Evolutionary conservation across 495 filamentous ascomycete genomes (phyloP), one percentile per base, ranked within the genome.

Genomic region (Pyrenula massariospora): DNA sequence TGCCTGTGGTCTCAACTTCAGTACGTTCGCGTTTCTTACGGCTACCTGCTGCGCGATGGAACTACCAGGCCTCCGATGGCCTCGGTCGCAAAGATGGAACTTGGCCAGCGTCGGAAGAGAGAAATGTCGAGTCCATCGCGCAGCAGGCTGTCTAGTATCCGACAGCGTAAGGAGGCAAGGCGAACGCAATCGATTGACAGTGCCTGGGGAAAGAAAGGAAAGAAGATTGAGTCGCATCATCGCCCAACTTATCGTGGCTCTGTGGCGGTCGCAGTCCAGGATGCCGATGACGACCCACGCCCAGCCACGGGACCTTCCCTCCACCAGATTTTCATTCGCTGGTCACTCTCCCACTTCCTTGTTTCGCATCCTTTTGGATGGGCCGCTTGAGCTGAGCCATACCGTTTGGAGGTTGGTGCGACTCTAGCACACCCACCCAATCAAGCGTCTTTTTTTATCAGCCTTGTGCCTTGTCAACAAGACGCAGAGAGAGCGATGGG

Each of bases 221-320:
- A 42, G 31, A 42, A 42, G 31, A 8, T 5, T 42, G 31, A 42
- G 31, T 15, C 5, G 15, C 31, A 42, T 42, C 31, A 42, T 42
- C 31, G 31, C 31, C 31, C 8, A 15, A 42, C 31, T 42, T 42
- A 42, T 42, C 31, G 31, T 15, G 31, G 31, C 8, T 5, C 31
- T 42, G 31, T 42, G 31, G 31, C 31, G 31, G 31, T 42, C 31
- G 31, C 31, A 42, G n/a, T n/a, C n/a, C n/a, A n/a, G n/a, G n/a
- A n/a, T n/a, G n/a, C n/a, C n/a, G n/a, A n/a, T n/a, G n/a, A n/a
- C n/a, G n/a, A 25, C 10, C 42, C 20, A 42, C n/a, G 20, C 53
- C 19, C 47, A 22, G 3, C 48, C 50, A 24, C 51, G 65, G 53
- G 58, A 67, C 15, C 31, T 8, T 5, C 31, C 8, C 5, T 42